Conservation (phyloP, 352 stramenopile genomes). For the Saprolegnia parasitica region DNA sequence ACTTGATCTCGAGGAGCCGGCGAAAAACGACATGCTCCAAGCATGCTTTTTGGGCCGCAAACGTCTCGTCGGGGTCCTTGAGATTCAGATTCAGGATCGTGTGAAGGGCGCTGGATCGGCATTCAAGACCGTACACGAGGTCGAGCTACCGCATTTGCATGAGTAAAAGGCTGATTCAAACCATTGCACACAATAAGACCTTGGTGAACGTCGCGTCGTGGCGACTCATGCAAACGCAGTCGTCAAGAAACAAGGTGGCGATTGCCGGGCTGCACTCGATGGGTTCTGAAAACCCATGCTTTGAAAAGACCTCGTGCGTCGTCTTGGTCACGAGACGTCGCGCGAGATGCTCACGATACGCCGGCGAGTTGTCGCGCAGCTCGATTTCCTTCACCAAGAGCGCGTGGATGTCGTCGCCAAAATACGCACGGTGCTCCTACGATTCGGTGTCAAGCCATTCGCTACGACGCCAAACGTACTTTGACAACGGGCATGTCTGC, state of each 20-base stretch:
- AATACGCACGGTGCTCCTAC: neutral
- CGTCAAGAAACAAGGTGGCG: neutral
- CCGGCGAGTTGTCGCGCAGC: neutral
- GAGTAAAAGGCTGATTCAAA: neutral
- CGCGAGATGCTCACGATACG: neutral
- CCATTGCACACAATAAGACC: neutral
- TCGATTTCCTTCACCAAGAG: neutral
- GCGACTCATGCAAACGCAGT: slow-evolving; percentile 5
- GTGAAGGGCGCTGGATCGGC: neutral
- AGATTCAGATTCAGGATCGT: neutral
- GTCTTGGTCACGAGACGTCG: neutral
- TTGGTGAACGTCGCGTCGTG: slow-evolving; percentile 9
- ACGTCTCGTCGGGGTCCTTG: neutral
- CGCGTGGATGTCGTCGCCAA: slow-evolving; percentile 6
- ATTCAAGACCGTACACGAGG: neutral
- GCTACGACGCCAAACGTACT: neutral
- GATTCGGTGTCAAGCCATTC: slow-evolving; percentile 5
- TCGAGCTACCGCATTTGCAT: neutral
- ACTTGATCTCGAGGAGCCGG: slow-evolving; percentile 14
- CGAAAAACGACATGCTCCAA: slow-evolving; percentile 12
- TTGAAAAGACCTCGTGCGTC: neutral
- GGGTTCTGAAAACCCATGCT: slow-evolving; percentile 4
- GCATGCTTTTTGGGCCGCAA: neutral
- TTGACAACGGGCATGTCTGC: too few relatives aligned
- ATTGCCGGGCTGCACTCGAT: slow-evolving; percentile 5